A percentile compares a stretch with the other conserved stretches of the same genome.
Conservation (phyloP, 352 stramenopile species). For the Phytophthora syringae region DNA sequence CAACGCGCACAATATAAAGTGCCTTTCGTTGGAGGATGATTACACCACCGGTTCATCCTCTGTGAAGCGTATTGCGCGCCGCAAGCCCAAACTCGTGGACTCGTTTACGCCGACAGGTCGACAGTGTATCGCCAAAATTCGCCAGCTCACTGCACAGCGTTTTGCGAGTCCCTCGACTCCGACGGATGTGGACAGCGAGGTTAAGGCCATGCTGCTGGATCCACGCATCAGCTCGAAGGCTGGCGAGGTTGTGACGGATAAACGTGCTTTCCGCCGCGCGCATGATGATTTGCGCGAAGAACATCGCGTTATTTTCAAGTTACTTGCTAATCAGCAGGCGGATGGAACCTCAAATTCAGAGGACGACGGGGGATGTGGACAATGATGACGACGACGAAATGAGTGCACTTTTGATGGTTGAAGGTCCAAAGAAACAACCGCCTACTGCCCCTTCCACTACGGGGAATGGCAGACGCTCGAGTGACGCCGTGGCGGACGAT, state of each 20-base stretch:
- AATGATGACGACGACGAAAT: conserved; percentile 47
- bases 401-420: conserved; percentile 41
- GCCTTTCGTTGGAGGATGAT: conserved; percentile 30
- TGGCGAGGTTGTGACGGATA: conserved; percentile 31
- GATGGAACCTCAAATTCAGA: background rate
- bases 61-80: conserved; percentile 15
- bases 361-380: conserved; percentile 15
- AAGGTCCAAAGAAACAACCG: conserved; percentile 41
- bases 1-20: conserved; percentile 37
- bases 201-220: conserved; percentile 52
- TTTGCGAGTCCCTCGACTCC: conserved; percentile 24
- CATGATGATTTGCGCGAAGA: conserved; percentile 40
- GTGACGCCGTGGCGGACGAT: conserved; percentile 21
- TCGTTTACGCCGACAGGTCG: conserved; percentile 26
- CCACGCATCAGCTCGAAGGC: conserved; percentile 46
- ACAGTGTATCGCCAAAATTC: conserved; percentile 26
- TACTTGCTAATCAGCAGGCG: conserved; percentile 20
- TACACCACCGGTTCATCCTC: background rate
- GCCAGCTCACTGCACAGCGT: conserved; percentile 18
- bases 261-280: conserved; percentile 23
- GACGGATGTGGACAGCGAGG: conserved; percentile 25
- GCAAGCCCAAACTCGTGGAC: conserved; percentile 29
- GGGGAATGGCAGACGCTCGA: conserved; percentile 19
- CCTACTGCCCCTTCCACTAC: conserved; percentile 20
- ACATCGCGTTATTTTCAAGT: conserved; percentile 39